Evolutionary conservation across 148 eudicot genomes (phyloP), one percentile per base, ranked within the genome.

Genomic region (Linanthus parryae): DNA sequence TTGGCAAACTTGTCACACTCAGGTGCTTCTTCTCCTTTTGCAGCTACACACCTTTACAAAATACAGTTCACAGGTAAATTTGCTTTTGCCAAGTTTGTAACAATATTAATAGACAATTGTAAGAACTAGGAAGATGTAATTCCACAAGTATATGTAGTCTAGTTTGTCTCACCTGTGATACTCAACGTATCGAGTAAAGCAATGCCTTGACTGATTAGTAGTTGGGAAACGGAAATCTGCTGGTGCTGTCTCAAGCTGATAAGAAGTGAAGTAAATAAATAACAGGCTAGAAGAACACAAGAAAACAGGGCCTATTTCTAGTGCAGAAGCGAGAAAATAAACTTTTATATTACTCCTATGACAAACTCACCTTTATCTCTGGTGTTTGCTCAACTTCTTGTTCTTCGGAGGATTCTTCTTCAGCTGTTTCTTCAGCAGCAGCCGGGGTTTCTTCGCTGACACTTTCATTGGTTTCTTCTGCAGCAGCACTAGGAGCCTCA

Each of bases 201-300:
- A 91, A 63, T 91, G 95, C 73, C 97, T 76, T 37, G 85, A 74
- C 61, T 91, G 97, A 73, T 91, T 91, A 5, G 97, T 91, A 31
- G 97, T 91, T 17, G 95, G 97, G 78, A 91, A 91, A 37, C 95
- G 94, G 44, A 73, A 91, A 69, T 91, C 97, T 42, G 85, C 95
- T 40, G 97, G 97, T 52, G 95, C 95, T 40, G 95, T 91, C 69
- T 83, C 97, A 59, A 91, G 76, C 95, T 86, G 63, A 43, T 30
- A 34, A 5, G 30, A 22, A 30, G 31, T 18, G 64, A 48, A 66
- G 49, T 52, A 40, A 24, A 40, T 24, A 48, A 25, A 53, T 37
- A 14, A 63, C 3, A 17, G 19, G 22, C 1, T 3, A 7, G 17
- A 48, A 24, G 30, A n/a, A n/a, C 16, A 7, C 4, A 27, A 16